These are phyloP conservation scores for Rosa rugosa DNA, from an alignment of 306 rosid species.

Conservation along the genomic window DNA sequence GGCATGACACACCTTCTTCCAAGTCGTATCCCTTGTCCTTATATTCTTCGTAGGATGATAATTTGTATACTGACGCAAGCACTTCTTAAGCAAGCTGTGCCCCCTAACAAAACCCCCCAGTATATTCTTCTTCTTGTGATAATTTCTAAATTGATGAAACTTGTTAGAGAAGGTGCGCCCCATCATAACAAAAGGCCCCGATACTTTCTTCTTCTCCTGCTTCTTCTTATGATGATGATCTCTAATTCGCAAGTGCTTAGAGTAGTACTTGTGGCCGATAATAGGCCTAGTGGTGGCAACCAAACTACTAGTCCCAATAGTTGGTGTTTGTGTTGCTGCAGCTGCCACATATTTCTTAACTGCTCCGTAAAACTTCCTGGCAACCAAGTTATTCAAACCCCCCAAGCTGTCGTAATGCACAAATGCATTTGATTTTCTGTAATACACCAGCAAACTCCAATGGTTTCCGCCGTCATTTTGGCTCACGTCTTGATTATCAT, in stretches of 20 bases:
- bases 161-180: not conserved
- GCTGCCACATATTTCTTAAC: not conserved
- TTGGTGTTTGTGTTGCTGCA: not conserved
- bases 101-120: too few species aligned
- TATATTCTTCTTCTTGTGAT: not conserved
- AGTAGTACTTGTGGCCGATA: not conserved
- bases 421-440: slow-evolving; percentile 14
- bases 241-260: not conserved
- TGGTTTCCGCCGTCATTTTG: slow-evolving; percentile 11
- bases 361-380: slow-evolving; percentile 8
- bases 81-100: not conserved
- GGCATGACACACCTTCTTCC: not conserved
- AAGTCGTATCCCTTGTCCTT: not conserved
- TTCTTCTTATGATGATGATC: not conserved
- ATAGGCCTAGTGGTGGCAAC: not conserved
- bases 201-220: not conserved
- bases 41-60: not conserved
- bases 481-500: not conserved
- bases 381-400: not conserved
- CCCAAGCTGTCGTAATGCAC: slow-evolving; percentile 23
- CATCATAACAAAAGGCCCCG: not conserved
- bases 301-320: not conserved
- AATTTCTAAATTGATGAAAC: not conserved
- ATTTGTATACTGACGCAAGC: not conserved
- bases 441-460: slow-evolving; percentile 22